Base-by-base conservation (phyloP, 2,329 filamentous ascomycete genomes). In the Didymella sp. region DNA sequence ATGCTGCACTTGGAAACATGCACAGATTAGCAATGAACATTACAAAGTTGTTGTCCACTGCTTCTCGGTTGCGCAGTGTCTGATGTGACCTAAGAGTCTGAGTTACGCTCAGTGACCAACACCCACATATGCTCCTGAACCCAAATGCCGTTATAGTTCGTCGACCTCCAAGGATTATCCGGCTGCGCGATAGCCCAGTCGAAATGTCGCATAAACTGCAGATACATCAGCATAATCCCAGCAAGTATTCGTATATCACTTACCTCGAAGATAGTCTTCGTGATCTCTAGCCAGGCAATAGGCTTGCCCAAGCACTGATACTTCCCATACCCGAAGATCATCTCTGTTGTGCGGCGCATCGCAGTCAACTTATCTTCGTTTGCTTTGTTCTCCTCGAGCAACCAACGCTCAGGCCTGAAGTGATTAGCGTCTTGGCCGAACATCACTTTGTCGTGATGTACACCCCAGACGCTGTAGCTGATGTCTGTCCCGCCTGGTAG, bases 371-470 rank as follows among this genome's bases (percentile, higher is more conserved):
- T 49, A 2, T 63, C 49, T 2, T 42, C 33, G 21, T 61, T 48
- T 13, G 15, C 37, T 6, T 57, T 25, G 25, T 60, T 51, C 13
- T 64, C 63, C 6, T 68, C 51, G 11, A 64, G 41, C 2, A 82
- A 62, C 80, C 81, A 83, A 8, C 81, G 70, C 64, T 82, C 81
- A 0, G 81, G 81, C 3, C 78, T 71, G 63, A 81, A 83, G 6
- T 68, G 57, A 13, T 78, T 74, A 0, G 76, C 76, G 56, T 83
- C 80, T 1, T 63, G 57, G 6, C 69, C 72, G 19, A 69, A 74
- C 4, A 73, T 58, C 2, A 57, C 57, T 46, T 59, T 67, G 52
- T 66, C 62, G 30, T 58, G 62, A 13, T 70, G 57, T 6, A 73
- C 43, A 2, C 61, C 60, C 51, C 58, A 59, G 2, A 59, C 67